phyloP scores from a whole-genome alignment of 108 stramenopile species.

The Pseudonitzschia delicatissima region DNA sequence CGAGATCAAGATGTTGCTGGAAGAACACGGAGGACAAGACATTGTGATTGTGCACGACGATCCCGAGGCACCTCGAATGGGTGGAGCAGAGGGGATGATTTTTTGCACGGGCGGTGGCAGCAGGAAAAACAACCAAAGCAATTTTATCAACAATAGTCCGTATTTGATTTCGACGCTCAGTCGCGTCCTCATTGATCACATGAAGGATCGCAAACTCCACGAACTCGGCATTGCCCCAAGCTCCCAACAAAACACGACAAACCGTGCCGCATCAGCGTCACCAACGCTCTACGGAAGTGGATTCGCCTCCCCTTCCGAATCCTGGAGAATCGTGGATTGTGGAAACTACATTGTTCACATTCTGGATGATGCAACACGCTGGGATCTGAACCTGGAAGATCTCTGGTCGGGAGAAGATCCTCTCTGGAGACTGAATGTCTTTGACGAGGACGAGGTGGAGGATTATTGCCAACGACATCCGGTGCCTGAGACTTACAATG shows the following conservation, averaged over 20 bases:
- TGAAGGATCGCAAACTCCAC: slow-evolving; percentile 62
- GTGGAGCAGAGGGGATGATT: slow-evolving; percentile 42
- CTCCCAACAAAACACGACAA: slow-evolving; percentile 58
- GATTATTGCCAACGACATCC: slow-evolving; percentile 67
- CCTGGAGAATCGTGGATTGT: slow-evolving; percentile 82
- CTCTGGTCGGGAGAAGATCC: slow-evolving; percentile 70
- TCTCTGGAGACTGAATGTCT: slow-evolving; percentile 39
- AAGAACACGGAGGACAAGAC: slow-evolving; percentile 52
- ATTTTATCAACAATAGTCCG: slow-evolving; percentile 2
- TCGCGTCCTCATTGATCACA: slow-evolving; percentile 61
- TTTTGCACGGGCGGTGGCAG: slow-evolving; percentile 26
- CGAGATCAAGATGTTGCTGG: slow-evolving; percentile 57
- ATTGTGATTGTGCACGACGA: slow-evolving; percentile 43
- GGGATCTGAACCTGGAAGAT: slow-evolving; percentile 59
- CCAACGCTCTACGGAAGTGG: slow-evolving; percentile 13
- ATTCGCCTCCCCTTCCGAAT: slow-evolving; percentile 8
- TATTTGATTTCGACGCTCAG: slow-evolving; percentile 55
- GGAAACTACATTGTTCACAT: slow-evolving; percentile 80
- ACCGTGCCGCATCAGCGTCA: slow-evolving; percentile 8
- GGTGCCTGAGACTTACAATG: slow-evolving; percentile 43
- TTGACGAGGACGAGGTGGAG: slow-evolving; percentile 69
- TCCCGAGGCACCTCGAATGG: slow-evolving; percentile 30
- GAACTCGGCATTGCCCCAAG: slow-evolving; percentile 49
- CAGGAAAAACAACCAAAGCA: slow-evolving; percentile 39
- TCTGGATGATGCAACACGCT: slow-evolving; percentile 47